These are phyloP conservation scores for Aspergillus pseudoterreus DNA, from an alignment of 2,329 filamentous ascomycete genomes.

Conservation along the genomic window DNA sequence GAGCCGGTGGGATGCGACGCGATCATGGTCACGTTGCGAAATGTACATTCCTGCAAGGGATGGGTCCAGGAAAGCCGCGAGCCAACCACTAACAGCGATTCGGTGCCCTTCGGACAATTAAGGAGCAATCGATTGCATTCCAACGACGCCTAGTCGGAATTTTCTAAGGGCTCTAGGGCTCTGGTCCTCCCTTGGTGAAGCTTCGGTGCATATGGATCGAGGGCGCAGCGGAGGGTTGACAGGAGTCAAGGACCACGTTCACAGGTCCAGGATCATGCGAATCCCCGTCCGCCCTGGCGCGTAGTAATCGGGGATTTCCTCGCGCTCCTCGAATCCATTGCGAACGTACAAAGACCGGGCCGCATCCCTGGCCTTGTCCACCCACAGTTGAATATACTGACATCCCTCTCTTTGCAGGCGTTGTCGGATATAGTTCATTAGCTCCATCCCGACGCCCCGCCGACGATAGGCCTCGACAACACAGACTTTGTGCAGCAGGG, in stretches of 20 bases:
- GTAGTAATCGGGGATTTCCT: conserved; percentile 49
- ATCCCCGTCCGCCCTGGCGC: conserved; percentile 46
- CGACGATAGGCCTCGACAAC: conserved; percentile 45
- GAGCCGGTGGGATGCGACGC: conserved; percentile 23
- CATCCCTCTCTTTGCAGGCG: conserved; percentile 46
- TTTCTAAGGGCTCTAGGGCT: not conserved
- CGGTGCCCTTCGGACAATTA: conserved; percentile 18
- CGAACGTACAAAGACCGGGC: conserved; percentile 45
- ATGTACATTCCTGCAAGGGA: conserved; percentile 33
- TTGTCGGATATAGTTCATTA: conserved; percentile 43
- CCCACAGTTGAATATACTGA: conserved; percentile 49
- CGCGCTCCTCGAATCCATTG: conserved; percentile 45
- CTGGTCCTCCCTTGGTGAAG: not conserved
- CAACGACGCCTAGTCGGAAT: not conserved
- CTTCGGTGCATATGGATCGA: not conserved
- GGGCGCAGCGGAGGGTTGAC: conserved; percentile 16
- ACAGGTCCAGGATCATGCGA: conserved; percentile 39
- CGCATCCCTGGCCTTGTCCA: conserved; percentile 45
- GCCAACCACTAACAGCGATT: conserved; percentile 18
- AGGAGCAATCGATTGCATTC: conserved; percentile 9
- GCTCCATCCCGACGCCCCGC: conserved; percentile 44
- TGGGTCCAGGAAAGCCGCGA: conserved; percentile 19
- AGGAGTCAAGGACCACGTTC: conserved; percentile 23
- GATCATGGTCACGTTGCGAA: conserved; percentile 29
- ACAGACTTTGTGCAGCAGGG: conserved; percentile 52